Percentiles rank a stretch among this genome's conserved stretches.
phyloP scores from a whole-genome alignment of 805 yeast species.

The Yarrowia bubula region DNA sequence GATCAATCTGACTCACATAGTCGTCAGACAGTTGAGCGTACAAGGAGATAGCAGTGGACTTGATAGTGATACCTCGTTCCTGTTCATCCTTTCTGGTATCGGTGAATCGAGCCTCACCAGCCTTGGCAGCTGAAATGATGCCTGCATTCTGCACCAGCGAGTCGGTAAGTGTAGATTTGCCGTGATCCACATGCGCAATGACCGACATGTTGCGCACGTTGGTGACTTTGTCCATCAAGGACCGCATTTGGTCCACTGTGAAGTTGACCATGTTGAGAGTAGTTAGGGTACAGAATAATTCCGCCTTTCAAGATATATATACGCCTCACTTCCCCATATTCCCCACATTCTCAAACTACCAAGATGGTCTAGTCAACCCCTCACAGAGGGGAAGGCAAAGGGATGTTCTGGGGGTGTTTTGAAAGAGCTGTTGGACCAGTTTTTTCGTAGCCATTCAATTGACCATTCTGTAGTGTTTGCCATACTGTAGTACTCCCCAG shows the following conservation, averaged over 20 bases:
- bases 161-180: conserved; percentile 98
- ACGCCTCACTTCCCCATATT: conserved; percentile 9
- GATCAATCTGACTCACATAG: conserved; percentile 83
- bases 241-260: conserved; percentile 77
- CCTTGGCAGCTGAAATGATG: conserved; percentile 99
- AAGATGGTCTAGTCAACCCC: conserved; percentile 17
- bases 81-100: conserved; percentile 99
- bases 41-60: conserved; percentile 97
- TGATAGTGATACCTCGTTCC: conserved; percentile 99
- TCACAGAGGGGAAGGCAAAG: not conserved
- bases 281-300: not conserved
- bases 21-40: conserved; percentile 84
- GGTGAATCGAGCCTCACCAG: conserved; percentile 99
- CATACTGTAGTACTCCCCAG: too few relatives aligned
- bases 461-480: too few relatives aligned
- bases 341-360: not conserved
- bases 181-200: conserved; percentile 99
- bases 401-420: too few relatives aligned
- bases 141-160: conserved; percentile 99
- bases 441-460: too few relatives aligned
- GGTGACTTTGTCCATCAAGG: conserved; percentile 98
- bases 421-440: too few relatives aligned
- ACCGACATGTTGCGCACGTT: conserved; percentile 99
- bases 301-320: too few relatives aligned
- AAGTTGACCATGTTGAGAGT: conserved; percentile 37